Percentiles rank a stretch among this genome's conserved stretches.
Conservation (phyloP, 257 asterid species). For the Marsdenia floribunda region DNA sequence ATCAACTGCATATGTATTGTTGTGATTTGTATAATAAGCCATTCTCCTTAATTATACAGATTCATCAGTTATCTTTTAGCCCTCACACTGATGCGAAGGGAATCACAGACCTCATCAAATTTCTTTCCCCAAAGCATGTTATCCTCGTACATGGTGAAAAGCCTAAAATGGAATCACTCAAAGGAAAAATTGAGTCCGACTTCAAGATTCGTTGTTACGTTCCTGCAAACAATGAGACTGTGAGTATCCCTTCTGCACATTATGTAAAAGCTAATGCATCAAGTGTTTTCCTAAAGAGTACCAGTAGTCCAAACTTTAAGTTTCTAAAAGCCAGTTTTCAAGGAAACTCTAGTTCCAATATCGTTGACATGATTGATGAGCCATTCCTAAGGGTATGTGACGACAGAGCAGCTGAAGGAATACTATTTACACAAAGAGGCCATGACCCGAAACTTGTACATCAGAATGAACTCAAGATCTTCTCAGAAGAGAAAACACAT, state of each 20-base stretch:
- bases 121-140: constrained; percentile 82
- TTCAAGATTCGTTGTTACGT: constrained; percentile 48
- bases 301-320: constrained; percentile 60
- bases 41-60: constrained; percentile 24
- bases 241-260: constrained; percentile 49
- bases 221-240: constrained; percentile 69
- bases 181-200: constrained; percentile 52
- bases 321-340: constrained; percentile 32
- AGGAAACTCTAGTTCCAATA: constrained; percentile 18
- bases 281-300: constrained; percentile 48
- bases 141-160: constrained; percentile 84
- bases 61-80: constrained; percentile 57
- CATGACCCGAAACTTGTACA: constrained; percentile 36
- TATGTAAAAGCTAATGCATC: constrained; percentile 55
- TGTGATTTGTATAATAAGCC: not conserved
- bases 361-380: constrained; percentile 16
- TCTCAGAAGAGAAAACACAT: constrained; percentile 33
- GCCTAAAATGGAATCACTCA: constrained; percentile 64
- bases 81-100: constrained; percentile 96
- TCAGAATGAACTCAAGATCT: constrained; percentile 37
- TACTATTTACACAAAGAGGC: constrained; percentile 33
- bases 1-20: not conserved
- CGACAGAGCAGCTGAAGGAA: constrained; percentile 65
- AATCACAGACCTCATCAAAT: constrained; percentile 79
- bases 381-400: constrained; percentile 47